A percentile compares a stretch with the other conserved stretches of the same genome.
Evolutionary conservation across 257 asterid genomes (phyloP).

Genomic region (Voacanga thouarsii): DNA sequence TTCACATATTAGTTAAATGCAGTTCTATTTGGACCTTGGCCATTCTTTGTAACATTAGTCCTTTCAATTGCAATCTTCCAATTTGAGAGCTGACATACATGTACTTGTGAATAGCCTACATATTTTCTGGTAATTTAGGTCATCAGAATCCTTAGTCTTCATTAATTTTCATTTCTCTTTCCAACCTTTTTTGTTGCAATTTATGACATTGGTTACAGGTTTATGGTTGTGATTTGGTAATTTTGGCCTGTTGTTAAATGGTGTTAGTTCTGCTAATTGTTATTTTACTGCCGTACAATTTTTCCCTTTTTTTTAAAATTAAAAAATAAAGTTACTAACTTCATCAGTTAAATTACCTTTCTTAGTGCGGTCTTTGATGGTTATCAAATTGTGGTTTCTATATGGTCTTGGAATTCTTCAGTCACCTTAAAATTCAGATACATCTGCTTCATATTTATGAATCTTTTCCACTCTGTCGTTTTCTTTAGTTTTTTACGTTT

Average conservation of each 20-base stretch:
- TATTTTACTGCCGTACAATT: too few species aligned
- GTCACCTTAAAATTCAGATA: neutral
- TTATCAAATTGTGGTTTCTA: slow-evolving; percentile 3
- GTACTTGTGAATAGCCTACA: neutral
- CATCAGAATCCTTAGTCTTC: neutral
- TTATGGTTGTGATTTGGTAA: neutral
- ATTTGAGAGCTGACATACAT: neutral
- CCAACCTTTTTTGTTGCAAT: neutral
- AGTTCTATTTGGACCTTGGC: neutral
- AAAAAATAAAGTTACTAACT: neutral
- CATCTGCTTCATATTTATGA: neutral
- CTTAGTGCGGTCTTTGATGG: neutral
- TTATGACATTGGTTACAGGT: neutral
- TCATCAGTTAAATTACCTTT: neutral
- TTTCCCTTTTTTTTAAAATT: too few species aligned
- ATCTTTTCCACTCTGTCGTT: slow-evolving; percentile 1
- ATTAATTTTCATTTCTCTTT: neutral
- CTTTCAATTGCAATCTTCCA: neutral
- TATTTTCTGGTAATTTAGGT: neutral
- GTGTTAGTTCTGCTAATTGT: neutral
- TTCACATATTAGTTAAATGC: neutral
- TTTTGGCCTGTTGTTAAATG: neutral
- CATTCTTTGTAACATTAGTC: neutral
- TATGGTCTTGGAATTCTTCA: neutral
- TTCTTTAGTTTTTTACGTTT: slow-evolving; percentile 8